Conservation (phyloP, 208 protist genomes). For the Naegleria fowleri region DNA sequence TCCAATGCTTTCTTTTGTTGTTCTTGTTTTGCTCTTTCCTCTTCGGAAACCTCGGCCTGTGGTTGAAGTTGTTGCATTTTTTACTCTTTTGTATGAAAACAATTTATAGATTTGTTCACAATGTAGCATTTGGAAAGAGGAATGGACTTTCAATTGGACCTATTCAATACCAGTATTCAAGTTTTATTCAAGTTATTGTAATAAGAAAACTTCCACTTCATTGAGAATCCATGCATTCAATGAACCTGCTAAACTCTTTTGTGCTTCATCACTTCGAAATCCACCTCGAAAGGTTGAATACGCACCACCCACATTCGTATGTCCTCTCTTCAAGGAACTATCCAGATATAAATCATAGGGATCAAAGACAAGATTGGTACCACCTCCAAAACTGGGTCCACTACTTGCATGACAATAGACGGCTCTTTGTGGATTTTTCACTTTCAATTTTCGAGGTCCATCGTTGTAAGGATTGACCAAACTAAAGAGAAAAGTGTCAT, state of each 20-base stretch:
- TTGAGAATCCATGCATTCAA: constrained; percentile 16
- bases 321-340: background rate
- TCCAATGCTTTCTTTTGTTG: background rate
- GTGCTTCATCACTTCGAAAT: constrained; percentile 16
- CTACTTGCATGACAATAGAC: background rate
- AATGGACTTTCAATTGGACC: too few relatives aligned
- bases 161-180: too few relatives aligned
- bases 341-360: constrained; percentile 23
- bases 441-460: constrained; percentile 22
- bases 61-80: background rate
- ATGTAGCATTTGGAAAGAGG: too few relatives aligned
- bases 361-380: background rate
- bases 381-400: constrained; percentile 23
- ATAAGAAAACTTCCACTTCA: constrained; percentile 17
- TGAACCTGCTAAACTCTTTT: constrained; percentile 14
- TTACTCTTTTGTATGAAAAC: background rate
- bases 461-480: constrained; percentile 26
- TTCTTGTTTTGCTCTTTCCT: background rate
- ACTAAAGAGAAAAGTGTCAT: background rate
- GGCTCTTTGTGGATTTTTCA: constrained; percentile 21
- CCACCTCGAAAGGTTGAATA: constrained; percentile 20
- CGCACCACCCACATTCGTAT: constrained; percentile 4
- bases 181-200: too few relatives aligned
- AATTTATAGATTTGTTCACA: too few relatives aligned
- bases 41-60: background rate